Evolutionary conservation across 495 filamentous ascomycete species (phyloP), one percentile per base, ranked within the genome.

Genomic region (Talaromyces nanjingensis): DNA sequence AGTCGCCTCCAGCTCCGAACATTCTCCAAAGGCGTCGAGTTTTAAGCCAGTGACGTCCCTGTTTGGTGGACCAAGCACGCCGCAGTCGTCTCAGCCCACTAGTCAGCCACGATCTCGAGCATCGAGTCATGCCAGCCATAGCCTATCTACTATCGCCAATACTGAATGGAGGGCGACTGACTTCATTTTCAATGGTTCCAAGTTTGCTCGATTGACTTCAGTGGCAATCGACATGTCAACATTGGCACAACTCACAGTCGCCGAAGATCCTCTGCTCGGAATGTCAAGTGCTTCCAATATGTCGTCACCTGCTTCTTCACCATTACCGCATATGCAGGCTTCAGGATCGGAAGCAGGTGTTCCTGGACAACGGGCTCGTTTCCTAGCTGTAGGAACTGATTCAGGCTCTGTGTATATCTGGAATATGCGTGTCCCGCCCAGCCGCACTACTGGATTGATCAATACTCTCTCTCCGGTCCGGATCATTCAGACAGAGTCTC

Each of bases 401-500:
- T 86, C 77, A n/a, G 94, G 96, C 16, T 79, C 77, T 55, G 79
- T 98, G 18, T 77, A 92, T 29, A 70, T 97, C 2, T 98, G 93
- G 93, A 89, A 98, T 67, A 85, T 90, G 67, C 87, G 94, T 53
- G 81, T 84, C 3, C 77, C 90, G 65, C 69, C 78, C 6, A 70
- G 87, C 55, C 79, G 71, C 20, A 81, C 72, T 54, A 63, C 73
- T n/a, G 76, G 81, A 25, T 67, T 84, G 2, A 72, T 80, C 59
- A 87, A 83, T 62, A 76, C 79, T 16, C 72, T 87, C 3, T 76
- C 82, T 9, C 91, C 94, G 3, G 71, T 96, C 20, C 84, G 91
- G 18, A 81, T 90, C 53, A 96, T 98, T 61, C 86, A 93, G 65
- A 98, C 94, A 0, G 91, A 97, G 25, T 97, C 94, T 0, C 93